A percentile compares a stretch with the other conserved stretches of the same genome.
These are phyloP conservation scores for Hordeum pubiflorum DNA, from an alignment of 202 grass and related monocot species.

Conservation along the genomic window DNA sequence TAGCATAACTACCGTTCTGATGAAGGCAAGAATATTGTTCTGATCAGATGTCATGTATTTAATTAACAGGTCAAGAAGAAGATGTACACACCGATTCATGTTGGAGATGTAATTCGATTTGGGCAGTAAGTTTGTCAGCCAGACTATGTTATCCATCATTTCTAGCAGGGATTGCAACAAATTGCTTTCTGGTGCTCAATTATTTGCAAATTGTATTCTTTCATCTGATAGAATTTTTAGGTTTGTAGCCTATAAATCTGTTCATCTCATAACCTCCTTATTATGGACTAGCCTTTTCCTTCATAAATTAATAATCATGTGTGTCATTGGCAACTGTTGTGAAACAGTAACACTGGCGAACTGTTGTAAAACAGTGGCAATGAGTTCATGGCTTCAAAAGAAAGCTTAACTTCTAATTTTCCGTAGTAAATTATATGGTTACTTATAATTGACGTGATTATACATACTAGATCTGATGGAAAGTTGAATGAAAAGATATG, in stretches of 20 bases:
- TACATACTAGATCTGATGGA: constrained; percentile 14
- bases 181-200: neutral
- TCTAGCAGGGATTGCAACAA: neutral
- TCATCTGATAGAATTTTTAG: neutral
- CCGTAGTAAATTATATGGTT: neutral
- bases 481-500: neutral
- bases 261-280: neutral
- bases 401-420: neutral
- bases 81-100: constrained; percentile 68
- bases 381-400: neutral
- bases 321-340: neutral
- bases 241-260: neutral
- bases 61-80: constrained; percentile 69
- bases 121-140: constrained; percentile 57
- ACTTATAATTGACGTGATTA: neutral
- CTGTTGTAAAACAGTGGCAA: neutral
- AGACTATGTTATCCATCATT: neutral
- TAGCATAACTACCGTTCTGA: neutral
- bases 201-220: constrained; percentile 6
- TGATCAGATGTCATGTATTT: constrained; percentile 17
- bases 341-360: neutral
- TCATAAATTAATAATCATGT: neutral
- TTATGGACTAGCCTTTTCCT: neutral
- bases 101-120: constrained; percentile 92
- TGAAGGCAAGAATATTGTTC: neutral